Percentiles rank a stretch among this genome's conserved stretches.
Evolutionary conservation across 2,329 filamentous ascomycete species (phyloP).

Genomic region (Colletotrichum sp.): DNA sequence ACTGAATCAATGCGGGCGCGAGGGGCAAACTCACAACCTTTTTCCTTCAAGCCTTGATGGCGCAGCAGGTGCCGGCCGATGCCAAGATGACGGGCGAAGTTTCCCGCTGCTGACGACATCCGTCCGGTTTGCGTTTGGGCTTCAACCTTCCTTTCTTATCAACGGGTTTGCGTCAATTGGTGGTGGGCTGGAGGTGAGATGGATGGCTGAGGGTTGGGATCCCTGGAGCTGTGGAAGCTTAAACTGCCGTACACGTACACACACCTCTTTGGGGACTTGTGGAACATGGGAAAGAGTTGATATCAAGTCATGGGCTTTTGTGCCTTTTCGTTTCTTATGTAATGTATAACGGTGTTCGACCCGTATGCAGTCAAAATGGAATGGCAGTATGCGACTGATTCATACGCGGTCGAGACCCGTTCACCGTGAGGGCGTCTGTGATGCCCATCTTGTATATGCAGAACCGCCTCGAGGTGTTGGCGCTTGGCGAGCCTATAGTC

Average conservation of each 20-base stretch:
- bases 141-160: background rate
- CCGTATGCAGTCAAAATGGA: fast-evolving
- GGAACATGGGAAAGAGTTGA: background rate
- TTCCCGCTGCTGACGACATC: background rate
- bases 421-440: background rate
- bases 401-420: background rate
- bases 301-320: background rate
- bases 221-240: background rate
- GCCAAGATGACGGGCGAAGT: background rate
- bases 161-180: background rate
- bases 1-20: background rate
- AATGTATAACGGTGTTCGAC: background rate
- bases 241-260: background rate
- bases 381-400: background rate
- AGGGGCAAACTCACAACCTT: background rate
- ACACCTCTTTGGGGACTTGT: background rate
- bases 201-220: background rate
- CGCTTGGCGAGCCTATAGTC: background rate
- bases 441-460: background rate
- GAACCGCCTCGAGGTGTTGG: background rate
- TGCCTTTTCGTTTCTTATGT: background rate
- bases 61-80: background rate
- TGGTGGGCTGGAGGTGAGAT: background rate
- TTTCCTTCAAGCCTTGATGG: background rate
- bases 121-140: background rate